Evolutionary conservation across 805 yeast species (phyloP), one percentile per base, ranked within the genome.

Genomic region (Wickerhamomyces mucosus): DNA sequence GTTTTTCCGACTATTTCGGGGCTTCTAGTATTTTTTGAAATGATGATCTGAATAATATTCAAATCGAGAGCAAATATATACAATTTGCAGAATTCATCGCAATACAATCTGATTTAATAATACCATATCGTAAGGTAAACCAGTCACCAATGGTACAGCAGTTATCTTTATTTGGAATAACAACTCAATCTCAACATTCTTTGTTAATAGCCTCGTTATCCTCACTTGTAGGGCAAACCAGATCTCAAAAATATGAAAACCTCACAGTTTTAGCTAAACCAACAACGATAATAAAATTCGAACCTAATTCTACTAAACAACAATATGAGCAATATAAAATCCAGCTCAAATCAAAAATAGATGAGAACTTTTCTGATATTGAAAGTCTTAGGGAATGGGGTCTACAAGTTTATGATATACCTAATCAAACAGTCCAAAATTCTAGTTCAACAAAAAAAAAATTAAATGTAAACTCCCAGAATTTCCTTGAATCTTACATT

Each of bases 361-460:
- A 34, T 12, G 28, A 13, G 1, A 22, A 32, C 21, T 32, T 10
- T 1, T 21, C 31, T 5, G 38, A 39, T 12, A 27, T 34, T 9
- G 13, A 29, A 5, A 21, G 33, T 4, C 36, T 38, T n/a, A 45
- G 38, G 20, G 41, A 42, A 6, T 81, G 88, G 89, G 66, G 77
- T 1, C 45, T 81, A 7, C 80, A 72, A 42, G 61, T 75, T 17
- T 61, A 72, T 5, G 94, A 82, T 53, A 77, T 82, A 10, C 92
- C 92, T 2, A 71, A 77, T 6, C 89, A 89, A 4, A 69, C 65
- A 56, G 66, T 70, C 46, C 67, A 69, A 51, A 77, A 69, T 33
- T 68, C 66, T 16, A 73, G 69, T 37, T 6, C 26, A 14, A 23
- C 13, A 16, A 23, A 23, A 12, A 7, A 7, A 8, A 23, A 23